phyloP scores from a whole-genome alignment of 1,284 basidiomycete genomes.

The Puccinia triticina region DNA sequence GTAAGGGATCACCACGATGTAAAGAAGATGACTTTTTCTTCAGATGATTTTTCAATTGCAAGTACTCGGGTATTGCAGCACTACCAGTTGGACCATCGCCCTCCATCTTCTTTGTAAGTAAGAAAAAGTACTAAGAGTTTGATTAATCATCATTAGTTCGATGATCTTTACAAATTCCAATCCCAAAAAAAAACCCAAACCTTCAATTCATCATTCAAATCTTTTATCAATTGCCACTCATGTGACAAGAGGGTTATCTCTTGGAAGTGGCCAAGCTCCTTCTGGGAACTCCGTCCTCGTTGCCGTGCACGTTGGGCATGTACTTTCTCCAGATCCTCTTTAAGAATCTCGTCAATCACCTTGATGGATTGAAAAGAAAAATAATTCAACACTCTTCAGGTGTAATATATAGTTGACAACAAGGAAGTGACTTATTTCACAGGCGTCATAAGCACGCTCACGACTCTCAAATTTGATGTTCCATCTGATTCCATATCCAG shows the following conservation, averaged over 20 bases:
- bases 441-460: conserved; percentile 21
- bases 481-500: conserved; percentile 33
- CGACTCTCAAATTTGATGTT: conserved; percentile 21
- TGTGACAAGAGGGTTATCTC: conserved; percentile 22
- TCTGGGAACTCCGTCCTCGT: neutral
- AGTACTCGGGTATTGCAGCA: conserved; percentile 19
- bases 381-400: neutral
- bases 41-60: conserved; percentile 11
- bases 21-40: neutral
- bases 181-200: neutral
- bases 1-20: conserved; percentile 2
- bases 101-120: conserved; percentile 29
- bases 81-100: conserved; percentile 30
- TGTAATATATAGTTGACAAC: neutral
- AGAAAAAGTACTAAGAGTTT: conserved; percentile 11
- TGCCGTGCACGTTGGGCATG: conserved; percentile 28
- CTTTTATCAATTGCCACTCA: conserved; percentile 13
- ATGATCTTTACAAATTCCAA: neutral
- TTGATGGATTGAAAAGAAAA: neutral
- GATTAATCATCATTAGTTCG: neutral
- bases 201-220: conserved; percentile 35
- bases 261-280: conserved; percentile 24
- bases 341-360: conserved; percentile 32
- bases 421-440: conserved; percentile 20
- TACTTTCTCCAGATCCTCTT: conserved; percentile 26